Evolutionary conservation across 441 rosid genomes (phyloP).

Genomic region (Populus tomentosa): DNA sequence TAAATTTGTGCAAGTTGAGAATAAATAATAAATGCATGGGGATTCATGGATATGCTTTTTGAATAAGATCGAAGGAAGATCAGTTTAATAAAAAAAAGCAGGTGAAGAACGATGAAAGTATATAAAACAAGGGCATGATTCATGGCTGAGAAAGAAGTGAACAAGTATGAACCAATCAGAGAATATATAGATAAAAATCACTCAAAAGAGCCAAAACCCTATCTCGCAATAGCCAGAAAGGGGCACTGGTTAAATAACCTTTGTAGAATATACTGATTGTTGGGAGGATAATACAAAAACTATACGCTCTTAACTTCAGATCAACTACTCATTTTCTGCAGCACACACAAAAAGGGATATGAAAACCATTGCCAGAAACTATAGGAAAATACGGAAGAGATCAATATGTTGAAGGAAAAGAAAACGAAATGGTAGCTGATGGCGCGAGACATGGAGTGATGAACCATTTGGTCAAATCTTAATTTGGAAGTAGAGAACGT

Average conservation of each 20-base stretch:
- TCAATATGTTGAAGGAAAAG: neutral
- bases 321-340: neutral
- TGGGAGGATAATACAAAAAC: neutral
- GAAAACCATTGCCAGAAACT: neutral
- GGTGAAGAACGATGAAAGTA: neutral
- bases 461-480: neutral
- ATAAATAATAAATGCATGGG: neutral
- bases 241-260: conserved; percentile 8
- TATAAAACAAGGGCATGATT: neutral
- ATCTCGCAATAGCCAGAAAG: conserved; percentile 27
- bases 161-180: neutral
- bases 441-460: neutral
- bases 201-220: conserved; percentile 35
- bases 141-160: conserved; percentile 1
- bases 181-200: neutral
- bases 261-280: neutral
- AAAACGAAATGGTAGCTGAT: neutral
- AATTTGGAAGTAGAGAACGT: neutral
- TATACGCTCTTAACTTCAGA: neutral
- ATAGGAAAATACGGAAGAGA: neutral
- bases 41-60: neutral
- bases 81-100: neutral
- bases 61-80: neutral
- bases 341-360: neutral
- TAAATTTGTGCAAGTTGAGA: neutral